These are phyloP conservation scores for Ricinus communis DNA, from an alignment of 345 rosid species.

Conservation along the genomic window DNA sequence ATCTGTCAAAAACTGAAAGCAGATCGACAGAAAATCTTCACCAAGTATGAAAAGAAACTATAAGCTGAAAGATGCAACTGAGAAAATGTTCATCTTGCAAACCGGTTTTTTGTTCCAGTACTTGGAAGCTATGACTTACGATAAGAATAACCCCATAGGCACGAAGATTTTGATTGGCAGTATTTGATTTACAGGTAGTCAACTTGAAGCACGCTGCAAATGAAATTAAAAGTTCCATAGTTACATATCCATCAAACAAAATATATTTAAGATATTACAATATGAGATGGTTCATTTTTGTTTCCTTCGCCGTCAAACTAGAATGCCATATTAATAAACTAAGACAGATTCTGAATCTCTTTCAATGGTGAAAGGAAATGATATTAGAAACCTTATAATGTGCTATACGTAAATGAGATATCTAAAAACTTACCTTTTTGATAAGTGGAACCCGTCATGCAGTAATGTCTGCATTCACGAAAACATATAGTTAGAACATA, in stretches of 20 bases:
- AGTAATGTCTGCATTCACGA: conserved; percentile 60
- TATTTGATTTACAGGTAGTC: conserved; percentile 63
- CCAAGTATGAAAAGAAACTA: no score
- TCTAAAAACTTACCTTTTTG: conserved; percentile 54
- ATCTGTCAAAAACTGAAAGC: no score
- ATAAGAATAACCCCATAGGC: conserved; percentile 81
- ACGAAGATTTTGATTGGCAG: conserved; percentile 73
- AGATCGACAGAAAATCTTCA: no score
- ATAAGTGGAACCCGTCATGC: conserved; percentile 77
- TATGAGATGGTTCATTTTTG: neutral
- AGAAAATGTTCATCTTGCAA: no score
- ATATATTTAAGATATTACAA: neutral
- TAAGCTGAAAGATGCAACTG: no score
- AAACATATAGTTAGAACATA: conserved; percentile 19
- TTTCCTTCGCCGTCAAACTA: neutral
- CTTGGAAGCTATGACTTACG: conserved; percentile 56
- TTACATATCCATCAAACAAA: neutral
- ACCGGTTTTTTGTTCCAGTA: no score
- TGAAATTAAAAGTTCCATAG: conserved; percentile 2
- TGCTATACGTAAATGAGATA: conserved; percentile 1
- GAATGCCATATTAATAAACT: neutral
- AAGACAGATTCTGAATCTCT: neutral
- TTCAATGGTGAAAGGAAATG: neutral
- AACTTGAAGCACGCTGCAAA: conserved; percentile 83
- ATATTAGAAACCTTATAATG: neutral